Conservation (phyloP, 805 yeast genomes). For the Jamesozyma lodderae region DNA sequence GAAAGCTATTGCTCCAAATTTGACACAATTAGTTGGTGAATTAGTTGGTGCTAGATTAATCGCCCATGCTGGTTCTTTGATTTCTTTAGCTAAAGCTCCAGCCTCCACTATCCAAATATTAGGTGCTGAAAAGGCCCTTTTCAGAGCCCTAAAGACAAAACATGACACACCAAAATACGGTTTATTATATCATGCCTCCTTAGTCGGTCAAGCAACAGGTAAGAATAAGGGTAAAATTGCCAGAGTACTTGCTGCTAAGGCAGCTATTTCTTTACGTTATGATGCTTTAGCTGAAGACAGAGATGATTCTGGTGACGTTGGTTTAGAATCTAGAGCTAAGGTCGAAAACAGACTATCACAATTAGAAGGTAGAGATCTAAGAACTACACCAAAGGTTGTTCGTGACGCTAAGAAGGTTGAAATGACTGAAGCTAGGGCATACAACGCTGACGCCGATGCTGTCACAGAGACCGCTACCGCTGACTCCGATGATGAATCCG, state of each 20-base stretch:
- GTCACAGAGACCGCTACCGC: constrained; percentile 33
- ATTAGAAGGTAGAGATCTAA: constrained; percentile 91
- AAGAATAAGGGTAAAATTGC: constrained; percentile 98
- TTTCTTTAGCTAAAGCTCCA: constrained; percentile 94
- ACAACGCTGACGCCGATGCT: constrained; percentile 93
- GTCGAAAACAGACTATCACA: constrained; percentile 92
- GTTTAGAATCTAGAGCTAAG: constrained; percentile 82
- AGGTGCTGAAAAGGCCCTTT: constrained; percentile 98
- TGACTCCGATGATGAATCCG: constrained; percentile 33
- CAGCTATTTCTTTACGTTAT: constrained; percentile 92
- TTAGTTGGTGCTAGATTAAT: constrained; percentile 96
- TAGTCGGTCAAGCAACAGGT: constrained; percentile 97
- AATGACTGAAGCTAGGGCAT: constrained; percentile 73
- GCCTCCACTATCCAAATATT: constrained; percentile 97
- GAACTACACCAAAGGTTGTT: constrained; percentile 76
- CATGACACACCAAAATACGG: constrained; percentile 99
- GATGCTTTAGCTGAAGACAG: constrained; percentile 96
- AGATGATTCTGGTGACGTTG: constrained; percentile 90
- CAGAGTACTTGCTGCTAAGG: constrained; percentile 96
- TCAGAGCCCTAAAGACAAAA: constrained; percentile 97
- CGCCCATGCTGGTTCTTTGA: constrained; percentile 93
- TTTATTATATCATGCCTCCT: constrained; percentile 89
- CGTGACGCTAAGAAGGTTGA: constrained; percentile 83
- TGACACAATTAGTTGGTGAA: constrained; percentile 93
- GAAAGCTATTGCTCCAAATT: constrained; percentile 98